Conservation (phyloP, 768 basidiomycete genomes). For the Pleurotus citrinopileatus region DNA sequence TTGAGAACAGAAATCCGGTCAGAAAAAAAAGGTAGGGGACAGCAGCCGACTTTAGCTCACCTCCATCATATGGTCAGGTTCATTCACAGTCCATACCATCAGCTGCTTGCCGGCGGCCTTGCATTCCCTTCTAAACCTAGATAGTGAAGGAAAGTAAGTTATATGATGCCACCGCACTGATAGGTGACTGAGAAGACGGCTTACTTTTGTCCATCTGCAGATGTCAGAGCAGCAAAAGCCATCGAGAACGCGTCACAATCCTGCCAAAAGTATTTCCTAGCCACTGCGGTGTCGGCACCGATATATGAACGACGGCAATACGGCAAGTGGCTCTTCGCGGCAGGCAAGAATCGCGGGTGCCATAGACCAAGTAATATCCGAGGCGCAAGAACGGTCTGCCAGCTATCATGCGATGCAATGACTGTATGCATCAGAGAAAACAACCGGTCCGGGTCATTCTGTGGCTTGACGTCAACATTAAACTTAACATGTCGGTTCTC, state of each 20-base stretch:
- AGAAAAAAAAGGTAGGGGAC: not conserved
- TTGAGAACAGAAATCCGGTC: not conserved
- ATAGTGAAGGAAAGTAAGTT: constrained; percentile 6
- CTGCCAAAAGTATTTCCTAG: constrained; percentile 87
- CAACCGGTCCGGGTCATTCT: constrained; percentile 86
- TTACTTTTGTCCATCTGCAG: constrained; percentile 71
- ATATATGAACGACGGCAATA: constrained; percentile 87
- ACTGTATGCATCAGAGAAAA: constrained; percentile 75
- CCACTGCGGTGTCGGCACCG: constrained; percentile 65
- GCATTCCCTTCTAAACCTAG: constrained; percentile 80
- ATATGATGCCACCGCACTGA: not conserved
- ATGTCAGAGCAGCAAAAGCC: constrained; percentile 67
- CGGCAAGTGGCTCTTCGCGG: constrained; percentile 73
- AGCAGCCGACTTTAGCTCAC: constrained; percentile 38
- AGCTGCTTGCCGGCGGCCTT: constrained; percentile 75
- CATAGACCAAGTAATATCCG: constrained; percentile 81
- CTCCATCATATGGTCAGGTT: constrained; percentile 87
- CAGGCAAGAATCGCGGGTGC: constrained; percentile 87
- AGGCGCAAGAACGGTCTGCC: constrained; percentile 76
- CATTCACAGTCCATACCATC: constrained; percentile 97
- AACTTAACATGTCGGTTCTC: constrained; percentile 75
- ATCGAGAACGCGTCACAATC: constrained; percentile 87
- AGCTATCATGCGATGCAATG: constrained; percentile 62
- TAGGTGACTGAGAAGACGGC: constrained; percentile 19
- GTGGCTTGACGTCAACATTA: constrained; percentile 91